phyloP scores from a whole-genome alignment of 805 yeast species.

The Yarrowia deformans region DNA sequence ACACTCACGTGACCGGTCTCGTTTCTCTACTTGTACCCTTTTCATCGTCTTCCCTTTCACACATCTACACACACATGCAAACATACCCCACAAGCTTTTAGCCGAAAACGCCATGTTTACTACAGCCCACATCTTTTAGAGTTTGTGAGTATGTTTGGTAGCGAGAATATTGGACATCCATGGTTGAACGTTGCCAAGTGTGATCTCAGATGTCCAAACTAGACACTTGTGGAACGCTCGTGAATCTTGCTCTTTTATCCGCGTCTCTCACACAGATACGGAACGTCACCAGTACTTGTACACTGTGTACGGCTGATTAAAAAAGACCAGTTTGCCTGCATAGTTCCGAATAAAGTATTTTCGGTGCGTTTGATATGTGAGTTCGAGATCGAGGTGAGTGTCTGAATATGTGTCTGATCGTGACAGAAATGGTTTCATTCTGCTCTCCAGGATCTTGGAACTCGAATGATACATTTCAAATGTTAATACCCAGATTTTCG shows the following conservation, averaged over 20 bases:
- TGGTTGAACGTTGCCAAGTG: no score
- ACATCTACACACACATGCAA: background rate
- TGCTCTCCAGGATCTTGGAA: background rate
- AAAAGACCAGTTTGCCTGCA: constrained; percentile 26
- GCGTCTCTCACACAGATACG: no score
- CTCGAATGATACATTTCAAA: background rate
- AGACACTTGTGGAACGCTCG: no score
- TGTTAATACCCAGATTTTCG: background rate
- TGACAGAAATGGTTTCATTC: background rate
- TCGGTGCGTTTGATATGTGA: constrained; percentile 4
- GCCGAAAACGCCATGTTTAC: constrained; percentile 12
- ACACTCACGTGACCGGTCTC: constrained; percentile 6
- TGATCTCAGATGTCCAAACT: no score
- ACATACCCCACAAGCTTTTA: constrained; percentile 34
- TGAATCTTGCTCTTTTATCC: no score
- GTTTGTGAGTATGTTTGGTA: background rate
- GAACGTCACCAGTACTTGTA: no score
- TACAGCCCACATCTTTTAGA: constrained; percentile 3
- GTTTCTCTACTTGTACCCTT: background rate
- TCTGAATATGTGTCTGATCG: background rate
- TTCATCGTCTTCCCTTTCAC: background rate
- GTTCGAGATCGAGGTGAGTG: background rate
- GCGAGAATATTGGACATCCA: no score
- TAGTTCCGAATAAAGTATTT: constrained; percentile 9
- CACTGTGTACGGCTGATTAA: constrained; percentile 8